A percentile compares a stretch with the other conserved stretches of the same genome.
Conservation (phyloP, 2,329 filamentous ascomycete species). For the Chaetomium strumarium region DNA sequence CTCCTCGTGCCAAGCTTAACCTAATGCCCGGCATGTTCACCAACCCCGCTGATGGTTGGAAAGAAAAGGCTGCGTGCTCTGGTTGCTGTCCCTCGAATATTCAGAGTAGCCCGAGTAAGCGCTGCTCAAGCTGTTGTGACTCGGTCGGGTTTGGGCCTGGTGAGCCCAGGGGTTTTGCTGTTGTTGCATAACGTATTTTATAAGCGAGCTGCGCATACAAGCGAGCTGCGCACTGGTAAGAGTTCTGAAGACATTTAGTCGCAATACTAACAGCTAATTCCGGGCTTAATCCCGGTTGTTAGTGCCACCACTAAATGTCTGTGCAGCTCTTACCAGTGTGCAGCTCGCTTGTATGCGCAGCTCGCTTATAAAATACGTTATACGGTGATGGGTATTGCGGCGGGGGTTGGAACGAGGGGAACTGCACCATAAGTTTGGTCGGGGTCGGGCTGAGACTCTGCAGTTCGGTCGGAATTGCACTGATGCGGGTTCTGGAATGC, state of each 20-base stretch:
- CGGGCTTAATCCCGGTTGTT: too few species aligned
- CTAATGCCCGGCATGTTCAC: background rate
- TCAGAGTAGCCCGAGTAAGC: background rate
- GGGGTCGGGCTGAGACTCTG: background rate
- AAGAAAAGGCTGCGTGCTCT: slow-evolving; percentile 18
- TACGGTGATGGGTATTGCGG: background rate
- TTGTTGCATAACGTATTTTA: slow-evolving; percentile 9
- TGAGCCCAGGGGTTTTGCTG: background rate
- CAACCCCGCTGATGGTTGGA: background rate
- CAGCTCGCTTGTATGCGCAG: too few species aligned
- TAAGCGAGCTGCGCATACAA: too few species aligned
- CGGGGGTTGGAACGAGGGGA: background rate
- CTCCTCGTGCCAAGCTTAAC: too few species aligned
- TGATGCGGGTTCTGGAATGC: background rate
- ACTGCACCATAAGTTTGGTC: background rate
- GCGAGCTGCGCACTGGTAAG: too few species aligned
- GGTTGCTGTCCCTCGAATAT: slow-evolving; percentile 11
- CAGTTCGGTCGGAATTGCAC: slow-evolving; percentile 7
- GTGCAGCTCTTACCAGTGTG: too few species aligned
- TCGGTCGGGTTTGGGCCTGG: slow-evolving; percentile 7
- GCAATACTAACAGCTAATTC: too few species aligned
- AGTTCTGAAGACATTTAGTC: too few species aligned
- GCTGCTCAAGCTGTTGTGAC: slow-evolving; percentile 16
- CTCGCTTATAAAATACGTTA: too few species aligned
- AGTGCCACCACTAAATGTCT: too few species aligned